Conservation (phyloP, 148 eudicot genomes). For the Bassia scoparia region DNA sequence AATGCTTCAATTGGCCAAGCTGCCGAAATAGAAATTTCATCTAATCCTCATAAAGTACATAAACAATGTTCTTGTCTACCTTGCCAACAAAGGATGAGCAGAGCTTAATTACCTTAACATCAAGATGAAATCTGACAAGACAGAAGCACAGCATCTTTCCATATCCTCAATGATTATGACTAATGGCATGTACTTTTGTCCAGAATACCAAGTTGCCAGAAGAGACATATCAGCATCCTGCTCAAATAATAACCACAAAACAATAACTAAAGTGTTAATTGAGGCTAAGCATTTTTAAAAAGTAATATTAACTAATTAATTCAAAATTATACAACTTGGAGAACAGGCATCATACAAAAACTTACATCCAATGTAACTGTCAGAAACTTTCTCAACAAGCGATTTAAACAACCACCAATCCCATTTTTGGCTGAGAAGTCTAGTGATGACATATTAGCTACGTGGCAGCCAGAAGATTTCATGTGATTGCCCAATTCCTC, state of each 20-base stretch:
- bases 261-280: too few relatives aligned
- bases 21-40: neutral
- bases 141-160: conserved; percentile 77
- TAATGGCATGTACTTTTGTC: conserved; percentile 54
- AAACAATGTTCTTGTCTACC: conserved; percentile 1
- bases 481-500: conserved; percentile 73
- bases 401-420: conserved; percentile 73
- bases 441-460: conserved; percentile 76
- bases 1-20: neutral
- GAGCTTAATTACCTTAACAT: conserved; percentile 61
- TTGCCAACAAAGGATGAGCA: conserved; percentile 13
- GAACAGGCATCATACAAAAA: neutral
- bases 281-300: too few relatives aligned
- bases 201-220: conserved; percentile 81
- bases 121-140: conserved; percentile 72
- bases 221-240: conserved; percentile 82
- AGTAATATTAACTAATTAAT: neutral
- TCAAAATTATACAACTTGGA: neutral
- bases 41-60: neutral
- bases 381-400: conserved; percentile 57
- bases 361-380: conserved; percentile 62
- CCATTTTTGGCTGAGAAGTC: conserved; percentile 79
- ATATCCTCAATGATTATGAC: conserved; percentile 81
- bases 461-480: conserved; percentile 66
- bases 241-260: conserved; percentile 15